Evolutionary conservation across 495 filamentous ascomycete species (phyloP), one percentile per base, ranked within the genome.

Genomic region (Pseudoneurospora amorphoporcata): DNA sequence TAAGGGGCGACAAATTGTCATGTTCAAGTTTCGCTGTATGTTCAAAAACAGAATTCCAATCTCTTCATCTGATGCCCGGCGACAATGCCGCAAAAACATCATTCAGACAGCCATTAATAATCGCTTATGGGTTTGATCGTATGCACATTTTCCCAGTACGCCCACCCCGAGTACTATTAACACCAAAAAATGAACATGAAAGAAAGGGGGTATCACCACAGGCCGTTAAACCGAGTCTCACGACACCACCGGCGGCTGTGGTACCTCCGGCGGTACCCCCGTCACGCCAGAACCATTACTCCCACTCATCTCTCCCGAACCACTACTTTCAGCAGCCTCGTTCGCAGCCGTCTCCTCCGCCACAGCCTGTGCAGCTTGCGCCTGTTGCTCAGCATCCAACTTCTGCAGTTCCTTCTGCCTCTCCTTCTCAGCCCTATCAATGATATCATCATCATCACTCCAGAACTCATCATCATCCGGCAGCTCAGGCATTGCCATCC

Each of bases 391-490:
- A 0, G 79, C 78, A 68, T 80, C 77, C 47, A 77, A 75, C 53
- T 70, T 73, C 72, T 82, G 76, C 16, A 83, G 72, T 73, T 86
- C 82, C 68, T 75, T 79, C 53, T 82, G 71, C 39, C 84, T 76
- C 75, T 78, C 77, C 81, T 87, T 87, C 81, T 87, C 85, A 9
- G 81, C 83, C 7, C 78, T 78, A 72, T 88, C 86, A 17, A 87
- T 81, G 19, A 88, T 74, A 71, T 88, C 86, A 68, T 88, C 86
- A 69, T 88, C 86, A 71, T 86, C 86, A 70, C 82, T 85, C 84
- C 84, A 88, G 74, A 82, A 86, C 10, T 82, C 81, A 10, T 85
- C 84, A 65, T 87, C 85, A 23, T 86, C 84, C 23, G 80, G 75
- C 47, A 86, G 72, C 14, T 84, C 79, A 3, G 83, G 84, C 82